Base-by-base conservation (phyloP, 116 monocot species). In the Phalaenopsis hybrid region DNA sequence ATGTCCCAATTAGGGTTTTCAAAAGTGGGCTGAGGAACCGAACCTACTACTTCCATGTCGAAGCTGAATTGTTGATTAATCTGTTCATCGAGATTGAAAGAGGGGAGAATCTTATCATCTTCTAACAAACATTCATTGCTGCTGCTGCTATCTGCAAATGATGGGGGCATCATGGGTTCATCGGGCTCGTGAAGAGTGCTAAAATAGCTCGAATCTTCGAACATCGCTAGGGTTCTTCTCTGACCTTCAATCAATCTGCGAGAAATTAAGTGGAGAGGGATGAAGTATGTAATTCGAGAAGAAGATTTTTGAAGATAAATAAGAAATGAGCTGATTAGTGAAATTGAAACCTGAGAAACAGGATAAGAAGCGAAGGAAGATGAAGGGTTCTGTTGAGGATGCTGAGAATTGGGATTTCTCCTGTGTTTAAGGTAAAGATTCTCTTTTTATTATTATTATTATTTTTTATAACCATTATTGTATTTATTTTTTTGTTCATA, bases 71-170 rank as follows among this genome's bases (percentile, higher is more conserved):
- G 55, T 3, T 55, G 12, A 15, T 12, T 55, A 15, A 55, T 55
- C 4, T 55, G 55, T 13, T 65, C 50, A 16, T 89, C 86, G 25
- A 89, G 3, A 55, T 55, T 55, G 55, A 13, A 55, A 15, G 55
- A 55, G 15, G 55, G 13, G 15, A 55, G 55, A 12, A 12, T 55
- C 15, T 3, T 55, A 15, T 55, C 4, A 3, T 55, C 55, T 55
- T 55, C 55, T 55, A 55, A 15, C 55, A 55, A 15, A 55, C 23
- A 77, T 21, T 50, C 77, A 28, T 77, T 77, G 77, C 77, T 50
- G 51, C 44, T 51, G 77, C 77, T 50, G 77, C 48, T 77, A 48
- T 77, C 51, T 8, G 28, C 51, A 12, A 77, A 23, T 2, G 75
- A 46, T 8, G 20, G 1, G 45, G 75, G 75, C 10, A 75, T 75